A percentile compares a stretch with the other conserved stretches of the same genome.
Conservation (phyloP, 169 alveolate species). For the Plasmodium yoelii region DNA sequence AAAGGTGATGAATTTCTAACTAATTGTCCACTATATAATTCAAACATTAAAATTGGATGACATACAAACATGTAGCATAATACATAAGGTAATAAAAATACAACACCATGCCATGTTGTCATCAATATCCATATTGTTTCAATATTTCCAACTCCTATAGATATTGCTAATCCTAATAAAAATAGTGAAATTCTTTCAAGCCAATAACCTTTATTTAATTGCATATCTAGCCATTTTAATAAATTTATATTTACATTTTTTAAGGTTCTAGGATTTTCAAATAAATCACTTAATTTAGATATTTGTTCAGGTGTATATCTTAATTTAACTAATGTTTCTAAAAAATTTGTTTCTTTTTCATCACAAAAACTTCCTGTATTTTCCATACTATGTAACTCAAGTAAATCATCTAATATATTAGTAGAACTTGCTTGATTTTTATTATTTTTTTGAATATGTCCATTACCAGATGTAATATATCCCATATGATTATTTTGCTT, state of each 20-base stretch:
- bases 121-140: conserved; percentile 83
- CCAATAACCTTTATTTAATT: conserved; percentile 83
- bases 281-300: conserved; percentile 81
- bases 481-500: no score
- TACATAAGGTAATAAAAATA: conserved; percentile 80
- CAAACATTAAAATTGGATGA: conserved; percentile 84
- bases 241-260: conserved; percentile 73
- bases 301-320: conserved; percentile 83
- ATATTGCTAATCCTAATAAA: conserved; percentile 82
- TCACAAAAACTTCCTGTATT: conserved; percentile 2
- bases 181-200: conserved; percentile 80
- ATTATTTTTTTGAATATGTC: not conserved
- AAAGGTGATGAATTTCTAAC: conserved; percentile 79
- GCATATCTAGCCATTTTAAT: conserved; percentile 80
- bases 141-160: conserved; percentile 85
- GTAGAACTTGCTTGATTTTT: not conserved
- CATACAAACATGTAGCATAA: conserved; percentile 80
- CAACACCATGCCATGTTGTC: conserved; percentile 83
- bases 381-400: conserved; percentile 36
- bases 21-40: conserved; percentile 81
- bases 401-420: conserved; percentile 17
- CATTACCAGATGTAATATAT: not conserved
- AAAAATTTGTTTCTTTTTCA: conserved; percentile 28
- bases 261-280: conserved; percentile 81
- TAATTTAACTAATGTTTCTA: conserved; percentile 72